A percentile compares a stretch with the other conserved stretches of the same genome.
phyloP scores from a whole-genome alignment of 805 yeast species.

The Ogataea pilisensis region DNA sequence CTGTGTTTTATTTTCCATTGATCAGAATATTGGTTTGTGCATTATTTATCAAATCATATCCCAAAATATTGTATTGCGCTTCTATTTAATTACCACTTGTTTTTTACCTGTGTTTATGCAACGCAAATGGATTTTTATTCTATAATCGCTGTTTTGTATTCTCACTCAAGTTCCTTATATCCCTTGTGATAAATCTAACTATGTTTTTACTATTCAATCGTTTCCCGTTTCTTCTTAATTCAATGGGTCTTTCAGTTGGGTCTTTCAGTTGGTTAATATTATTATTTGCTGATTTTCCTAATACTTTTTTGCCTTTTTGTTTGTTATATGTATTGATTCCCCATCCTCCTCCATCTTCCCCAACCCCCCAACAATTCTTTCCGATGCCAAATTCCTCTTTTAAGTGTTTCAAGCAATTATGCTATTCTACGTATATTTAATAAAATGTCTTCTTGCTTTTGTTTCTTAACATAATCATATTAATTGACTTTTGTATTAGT shows the following conservation, averaged over 20 bases:
- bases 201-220: background rate
- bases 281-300: background rate
- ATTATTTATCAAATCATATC: too few species aligned
- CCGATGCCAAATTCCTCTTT: slow-evolving; percentile 3
- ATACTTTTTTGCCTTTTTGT: background rate
- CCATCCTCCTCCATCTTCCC: background rate
- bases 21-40: too few species aligned
- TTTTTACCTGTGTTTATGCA: background rate
- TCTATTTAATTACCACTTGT: too few species aligned
- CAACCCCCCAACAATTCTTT: too few species aligned
- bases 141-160: background rate
- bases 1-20: too few species aligned
- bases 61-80: background rate
- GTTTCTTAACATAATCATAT: too few species aligned
- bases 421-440: background rate
- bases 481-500: too few species aligned
- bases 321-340: background rate
- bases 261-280: background rate
- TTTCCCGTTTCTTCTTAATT: background rate
- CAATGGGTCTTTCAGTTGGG: background rate
- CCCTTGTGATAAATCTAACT: too few species aligned
- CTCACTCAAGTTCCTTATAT: background rate
- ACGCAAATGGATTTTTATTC: background rate
- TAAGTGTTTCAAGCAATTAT: background rate
- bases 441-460: background rate